Conservation (phyloP, 768 basidiomycete species). For the Mycena leptocephala region DNA sequence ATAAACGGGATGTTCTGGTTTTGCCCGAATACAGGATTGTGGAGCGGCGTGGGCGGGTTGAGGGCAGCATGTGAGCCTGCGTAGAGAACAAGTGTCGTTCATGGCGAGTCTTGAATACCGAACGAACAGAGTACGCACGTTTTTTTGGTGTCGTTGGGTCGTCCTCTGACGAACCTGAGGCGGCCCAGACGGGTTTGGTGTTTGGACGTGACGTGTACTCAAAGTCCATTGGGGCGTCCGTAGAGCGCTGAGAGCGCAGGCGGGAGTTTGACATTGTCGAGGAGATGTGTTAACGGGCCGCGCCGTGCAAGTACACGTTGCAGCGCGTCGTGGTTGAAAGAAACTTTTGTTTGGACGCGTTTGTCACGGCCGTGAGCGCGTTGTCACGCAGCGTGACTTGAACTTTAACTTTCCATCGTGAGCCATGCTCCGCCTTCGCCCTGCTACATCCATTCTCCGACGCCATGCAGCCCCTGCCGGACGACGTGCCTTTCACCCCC, state of each 20-base stretch:
- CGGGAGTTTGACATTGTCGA: slow-evolving; percentile 15
- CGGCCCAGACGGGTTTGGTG: slow-evolving; percentile 72
- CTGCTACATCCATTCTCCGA: slow-evolving; percentile 23
- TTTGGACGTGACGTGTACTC: slow-evolving; percentile 83
- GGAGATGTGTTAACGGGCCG: slow-evolving; percentile 4
- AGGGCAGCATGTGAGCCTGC: slow-evolving; percentile 60
- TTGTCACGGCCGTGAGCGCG: slow-evolving; percentile 40
- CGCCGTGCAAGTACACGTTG: not conserved
- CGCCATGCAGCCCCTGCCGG: slow-evolving; percentile 11
- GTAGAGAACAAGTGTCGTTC: slow-evolving; percentile 10
- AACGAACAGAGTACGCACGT: slow-evolving; percentile 63
- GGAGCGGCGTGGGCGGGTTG: slow-evolving; percentile 61
- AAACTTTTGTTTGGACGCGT: slow-evolving; percentile 47
- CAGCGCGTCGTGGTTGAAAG: slow-evolving; percentile 37
- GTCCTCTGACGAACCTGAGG: slow-evolving; percentile 48
- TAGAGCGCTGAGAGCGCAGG: slow-evolving; percentile 63
- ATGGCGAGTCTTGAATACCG: slow-evolving; percentile 13
- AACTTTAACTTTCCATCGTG: slow-evolving; percentile 36
- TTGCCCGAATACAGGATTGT: slow-evolving; percentile 72
- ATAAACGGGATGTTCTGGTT: slow-evolving; percentile 83
- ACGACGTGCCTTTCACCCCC: slow-evolving; percentile 69
- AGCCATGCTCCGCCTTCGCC: slow-evolving; percentile 32
- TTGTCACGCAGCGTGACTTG: slow-evolving; percentile 38
- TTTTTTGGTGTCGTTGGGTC: slow-evolving; percentile 75
- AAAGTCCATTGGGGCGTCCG: slow-evolving; percentile 92